Percentiles rank a stretch among this genome's conserved stretches.
These are phyloP conservation scores for Lasiodiplodia hormozganensis DNA, from an alignment of 2,329 filamentous ascomycete species.

Conservation along the genomic window DNA sequence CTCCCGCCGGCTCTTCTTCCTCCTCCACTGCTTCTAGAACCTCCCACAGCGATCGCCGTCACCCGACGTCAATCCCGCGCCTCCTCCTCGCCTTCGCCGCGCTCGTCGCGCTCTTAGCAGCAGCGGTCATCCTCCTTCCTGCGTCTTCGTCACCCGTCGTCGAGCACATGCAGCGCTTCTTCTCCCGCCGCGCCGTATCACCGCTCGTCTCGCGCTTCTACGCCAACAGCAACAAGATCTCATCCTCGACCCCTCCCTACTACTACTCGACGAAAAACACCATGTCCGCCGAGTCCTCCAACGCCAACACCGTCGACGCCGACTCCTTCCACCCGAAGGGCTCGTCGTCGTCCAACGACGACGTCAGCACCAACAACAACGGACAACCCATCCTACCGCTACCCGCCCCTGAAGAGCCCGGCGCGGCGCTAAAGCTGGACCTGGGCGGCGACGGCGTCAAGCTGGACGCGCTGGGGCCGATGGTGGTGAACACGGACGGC, in stretches of 20 bases:
- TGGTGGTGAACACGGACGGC: slow-evolving; percentile 77
- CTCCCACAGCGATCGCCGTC: not conserved
- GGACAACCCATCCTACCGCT: slow-evolving; percentile 28
- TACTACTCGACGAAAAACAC: not conserved
- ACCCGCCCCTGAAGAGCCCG: slow-evolving; percentile 31
- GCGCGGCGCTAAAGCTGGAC: slow-evolving; percentile 43
- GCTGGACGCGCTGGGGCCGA: slow-evolving; percentile 73
- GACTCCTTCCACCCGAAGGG: slow-evolving; percentile 16
- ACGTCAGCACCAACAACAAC: not conserved
- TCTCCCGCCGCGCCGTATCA: not conserved
- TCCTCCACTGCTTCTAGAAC: slow-evolving; percentile 14
- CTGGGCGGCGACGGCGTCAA: slow-evolving; percentile 54
- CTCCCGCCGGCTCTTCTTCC: not conserved
- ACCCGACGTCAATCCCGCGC: not conserved
- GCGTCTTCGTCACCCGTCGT: not conserved
- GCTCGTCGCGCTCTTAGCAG: not conserved
- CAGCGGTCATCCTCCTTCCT: not conserved
- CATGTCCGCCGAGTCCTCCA: too few species aligned
- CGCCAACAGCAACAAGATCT: not conserved
- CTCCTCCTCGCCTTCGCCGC: not conserved
- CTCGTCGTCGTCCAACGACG: not conserved
- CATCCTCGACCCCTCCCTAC: not conserved
- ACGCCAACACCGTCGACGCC: slow-evolving; percentile 4
- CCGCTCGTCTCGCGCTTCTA: not conserved
- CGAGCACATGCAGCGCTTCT: slow-evolving; percentile 15